Evolutionary conservation across 1,284 basidiomycete genomes (phyloP).

Genomic region (Trichosporon coremiiforme): DNA sequence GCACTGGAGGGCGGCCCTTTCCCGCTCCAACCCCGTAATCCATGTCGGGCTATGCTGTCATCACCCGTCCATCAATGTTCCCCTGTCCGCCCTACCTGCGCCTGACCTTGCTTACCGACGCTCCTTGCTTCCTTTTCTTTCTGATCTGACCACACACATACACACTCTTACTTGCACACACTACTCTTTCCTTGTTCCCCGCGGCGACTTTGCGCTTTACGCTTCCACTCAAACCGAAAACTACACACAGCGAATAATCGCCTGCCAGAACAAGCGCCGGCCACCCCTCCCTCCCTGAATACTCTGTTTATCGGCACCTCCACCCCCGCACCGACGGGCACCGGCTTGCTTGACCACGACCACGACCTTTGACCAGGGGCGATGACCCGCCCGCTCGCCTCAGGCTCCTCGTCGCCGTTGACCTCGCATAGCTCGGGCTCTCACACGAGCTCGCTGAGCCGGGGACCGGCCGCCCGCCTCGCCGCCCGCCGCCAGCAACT

Average conservation of each 20-base stretch:
- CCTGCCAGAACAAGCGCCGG: not conserved
- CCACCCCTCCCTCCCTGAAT: not conserved
- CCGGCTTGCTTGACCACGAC: not conserved
- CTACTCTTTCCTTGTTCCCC: not conserved
- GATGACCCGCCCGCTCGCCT: conserved; percentile 1
- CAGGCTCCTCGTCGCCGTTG: conserved; percentile 10
- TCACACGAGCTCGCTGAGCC: not conserved
- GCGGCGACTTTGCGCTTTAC: not conserved
- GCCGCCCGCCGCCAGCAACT: conserved; percentile 36
- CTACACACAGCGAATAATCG: not conserved
- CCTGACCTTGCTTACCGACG: not conserved
- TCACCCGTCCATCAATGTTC: conserved; percentile 2
- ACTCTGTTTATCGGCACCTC: not conserved
- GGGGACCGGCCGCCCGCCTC: not conserved
- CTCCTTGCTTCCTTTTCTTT: conserved; percentile 9
- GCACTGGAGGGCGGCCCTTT: not conserved
- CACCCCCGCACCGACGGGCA: not conserved
- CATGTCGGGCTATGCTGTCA: conserved; percentile 9
- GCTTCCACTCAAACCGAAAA: not conserved
- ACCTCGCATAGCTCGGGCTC: conserved; percentile 1
- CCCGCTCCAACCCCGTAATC: conserved; percentile 6
- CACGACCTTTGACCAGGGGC: not conserved
- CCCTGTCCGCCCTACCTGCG: not conserved
- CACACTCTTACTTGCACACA: conserved; percentile 1
- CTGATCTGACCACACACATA: conserved; percentile 1